These are phyloP conservation scores for Lodderomyces parapsilosis DNA, from an alignment of 1,139 yeast genomes.

Conservation along the genomic window DNA sequence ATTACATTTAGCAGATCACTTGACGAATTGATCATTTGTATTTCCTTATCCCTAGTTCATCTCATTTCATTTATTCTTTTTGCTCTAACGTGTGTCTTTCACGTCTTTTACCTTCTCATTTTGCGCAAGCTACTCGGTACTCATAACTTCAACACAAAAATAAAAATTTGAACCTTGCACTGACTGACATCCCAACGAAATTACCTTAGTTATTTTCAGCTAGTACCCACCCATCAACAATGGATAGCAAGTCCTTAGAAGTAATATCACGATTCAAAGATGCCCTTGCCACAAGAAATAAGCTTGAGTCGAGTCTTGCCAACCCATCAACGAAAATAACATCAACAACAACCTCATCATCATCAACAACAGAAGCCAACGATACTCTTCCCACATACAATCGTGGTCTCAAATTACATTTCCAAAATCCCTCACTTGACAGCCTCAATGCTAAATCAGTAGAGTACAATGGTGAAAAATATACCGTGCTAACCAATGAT, in stretches of 20 bases:
- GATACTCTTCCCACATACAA: constrained; percentile 24
- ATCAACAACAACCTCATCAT: constrained; percentile 5
- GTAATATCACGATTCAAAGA: constrained; percentile 41
- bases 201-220: background rate
- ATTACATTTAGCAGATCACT: no score
- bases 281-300: constrained; percentile 26
- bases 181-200: no score
- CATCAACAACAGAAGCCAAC: constrained; percentile 7
- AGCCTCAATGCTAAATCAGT: constrained; percentile 35
- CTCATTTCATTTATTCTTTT: no score
- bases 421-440: constrained; percentile 18
- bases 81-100: no score
- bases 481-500: constrained; percentile 39
- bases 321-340: background rate
- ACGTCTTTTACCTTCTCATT: no score
- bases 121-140: no score
- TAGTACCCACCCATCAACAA: background rate
- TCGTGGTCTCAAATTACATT: constrained; percentile 35
- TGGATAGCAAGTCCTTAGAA: constrained; percentile 41
- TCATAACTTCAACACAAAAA: background rate
- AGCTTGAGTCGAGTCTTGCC: background rate
- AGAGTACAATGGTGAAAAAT: constrained; percentile 42
- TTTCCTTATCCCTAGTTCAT: no score
- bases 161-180: background rate
- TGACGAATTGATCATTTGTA: no score